Evolutionary conservation across 371 early-diverging fungal species (phyloP).

Genomic region (Apophysomyces variabilis): DNA sequence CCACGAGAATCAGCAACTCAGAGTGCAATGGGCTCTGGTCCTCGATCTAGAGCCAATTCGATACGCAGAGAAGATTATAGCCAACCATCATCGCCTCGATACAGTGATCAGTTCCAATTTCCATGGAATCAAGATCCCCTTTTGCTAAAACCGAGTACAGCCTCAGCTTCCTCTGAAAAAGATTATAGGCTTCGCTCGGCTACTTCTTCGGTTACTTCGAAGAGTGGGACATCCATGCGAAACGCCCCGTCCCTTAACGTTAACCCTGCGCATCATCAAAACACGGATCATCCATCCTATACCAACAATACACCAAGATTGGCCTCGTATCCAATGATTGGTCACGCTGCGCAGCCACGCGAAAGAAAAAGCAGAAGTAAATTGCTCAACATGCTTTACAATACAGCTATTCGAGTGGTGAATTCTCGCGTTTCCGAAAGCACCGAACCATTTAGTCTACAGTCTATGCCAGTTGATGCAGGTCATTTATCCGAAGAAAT

Average conservation of each 20-base stretch:
- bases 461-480: slow-evolving; percentile 9
- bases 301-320: background rate
- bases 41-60: slow-evolving; percentile 7
- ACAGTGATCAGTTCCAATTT: slow-evolving; percentile 7
- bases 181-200: slow-evolving; percentile 12
- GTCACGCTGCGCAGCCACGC: slow-evolving; percentile 2
- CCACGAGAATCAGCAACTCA: slow-evolving; percentile 10
- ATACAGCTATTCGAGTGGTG: slow-evolving; percentile 44
- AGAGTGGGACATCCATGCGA: slow-evolving; percentile 30
- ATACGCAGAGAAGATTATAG: slow-evolving; percentile 2
- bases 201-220: slow-evolving; percentile 1
- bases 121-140: slow-evolving; percentile 19
- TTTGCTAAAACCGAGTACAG: background rate
- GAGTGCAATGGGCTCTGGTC: slow-evolving; percentile 6
- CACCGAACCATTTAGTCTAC: slow-evolving; percentile 15
- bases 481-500: slow-evolving; percentile 1
- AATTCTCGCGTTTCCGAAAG: slow-evolving; percentile 38
- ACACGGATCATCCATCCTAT: slow-evolving; percentile 14
- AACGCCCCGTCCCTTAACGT: slow-evolving; percentile 26
- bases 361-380: slow-evolving; percentile 1
- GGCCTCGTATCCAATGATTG: background rate
- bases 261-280: slow-evolving; percentile 13
- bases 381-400: slow-evolving; percentile 6
- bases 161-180: background rate
- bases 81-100: slow-evolving; percentile 18